Evolutionary conservation across 140 eudicot species (phyloP), one percentile per base, ranked within the genome.

Genomic region (Artemisia princeps): DNA sequence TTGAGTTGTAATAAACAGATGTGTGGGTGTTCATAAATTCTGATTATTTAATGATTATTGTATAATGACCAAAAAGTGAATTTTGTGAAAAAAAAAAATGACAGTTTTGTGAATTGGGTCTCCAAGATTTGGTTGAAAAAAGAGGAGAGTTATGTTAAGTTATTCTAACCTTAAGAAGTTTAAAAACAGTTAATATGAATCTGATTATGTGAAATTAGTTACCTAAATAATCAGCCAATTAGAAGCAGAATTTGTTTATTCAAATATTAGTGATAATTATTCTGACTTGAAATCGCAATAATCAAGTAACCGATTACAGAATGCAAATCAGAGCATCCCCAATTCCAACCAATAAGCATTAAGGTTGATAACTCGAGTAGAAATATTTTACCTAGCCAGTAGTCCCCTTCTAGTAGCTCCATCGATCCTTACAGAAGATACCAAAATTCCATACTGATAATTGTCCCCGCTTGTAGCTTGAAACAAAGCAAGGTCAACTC

Each of bases 401-500:
- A 71, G 85, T 4, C 19, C 87, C 62, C 74, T 76, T 66, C 44
- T 62, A 62, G 71, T 72, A 67, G 75, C 67, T 59, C 76, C 80
- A 44, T 80, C 89, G 65, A 53, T 55, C 55, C 78, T 82, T 51
- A 77, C 70, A 73, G 90, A 84, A 81, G 84, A 77, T 14, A 92
- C 82, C 57, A 86, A 50, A 64, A 92, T 80, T 68, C 99, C 99
- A 69, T 80, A 92, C 51, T 92, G 99, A 70, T 77, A 76, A 74
- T 69, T 80, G 52, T 84, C 82, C 45, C 80, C 84, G 72, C 80
- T 69, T 15, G 96, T 86, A 55, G 90, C 84, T 79, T 84, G 94
- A 82, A 84, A 92, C 72, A 79, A 84, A 24, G 90, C 99, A 70
- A 92, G 84, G 76, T 92, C 99, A 70, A 86, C 80, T 8, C 80